Evolutionary conservation across 2,329 filamentous ascomycete species (phyloP).

Genomic region (Calonectria pseudoturangicola): DNA sequence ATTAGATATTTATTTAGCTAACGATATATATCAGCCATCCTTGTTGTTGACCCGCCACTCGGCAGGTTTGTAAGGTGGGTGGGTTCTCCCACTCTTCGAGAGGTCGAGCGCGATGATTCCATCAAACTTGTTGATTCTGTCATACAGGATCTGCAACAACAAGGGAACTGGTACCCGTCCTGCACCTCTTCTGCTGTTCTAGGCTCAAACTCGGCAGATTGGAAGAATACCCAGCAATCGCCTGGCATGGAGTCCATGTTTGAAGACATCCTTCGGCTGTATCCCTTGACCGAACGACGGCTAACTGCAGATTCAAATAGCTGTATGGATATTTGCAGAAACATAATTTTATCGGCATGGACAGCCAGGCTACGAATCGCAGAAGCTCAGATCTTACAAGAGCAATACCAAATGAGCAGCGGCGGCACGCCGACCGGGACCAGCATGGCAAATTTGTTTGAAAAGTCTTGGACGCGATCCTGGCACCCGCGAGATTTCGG

Average conservation of each 20-base stretch:
- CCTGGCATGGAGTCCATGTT: background rate
- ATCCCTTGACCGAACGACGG: background rate
- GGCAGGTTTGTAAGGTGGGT: background rate
- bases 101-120: background rate
- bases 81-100: background rate
- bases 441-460: background rate
- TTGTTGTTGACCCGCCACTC: background rate
- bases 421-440: background rate
- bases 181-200: background rate
- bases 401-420: background rate
- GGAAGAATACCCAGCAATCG: background rate
- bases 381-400: background rate
- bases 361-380: background rate
- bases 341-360: background rate
- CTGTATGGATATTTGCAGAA: background rate
- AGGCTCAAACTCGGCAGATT: background rate
- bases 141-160: background rate
- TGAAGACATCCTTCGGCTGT: background rate
- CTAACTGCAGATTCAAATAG: too few species aligned
- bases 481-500: background rate
- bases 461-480: background rate
- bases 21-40: background rate
- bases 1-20: background rate
- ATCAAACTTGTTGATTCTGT: background rate
- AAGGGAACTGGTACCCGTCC: background rate